These are phyloP conservation scores for Pseudofabraea citricarpa DNA, from an alignment of 2,329 filamentous ascomycete genomes.

Conservation along the genomic window DNA sequence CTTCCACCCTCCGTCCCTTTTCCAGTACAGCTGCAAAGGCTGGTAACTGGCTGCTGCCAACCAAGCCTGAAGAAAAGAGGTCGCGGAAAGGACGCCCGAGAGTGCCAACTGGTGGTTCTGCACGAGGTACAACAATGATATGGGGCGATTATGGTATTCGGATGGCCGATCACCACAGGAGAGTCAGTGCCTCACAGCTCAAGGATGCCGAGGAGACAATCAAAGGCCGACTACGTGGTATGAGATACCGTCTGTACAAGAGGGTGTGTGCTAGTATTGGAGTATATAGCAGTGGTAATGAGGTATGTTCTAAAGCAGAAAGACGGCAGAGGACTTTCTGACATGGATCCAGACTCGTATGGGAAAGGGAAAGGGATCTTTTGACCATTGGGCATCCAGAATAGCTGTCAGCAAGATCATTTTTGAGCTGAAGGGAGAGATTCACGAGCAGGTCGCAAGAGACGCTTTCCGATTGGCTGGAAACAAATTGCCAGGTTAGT, in stretches of 20 bases:
- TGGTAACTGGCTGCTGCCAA: conserved; percentile 80
- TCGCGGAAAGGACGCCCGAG: conserved; percentile 82
- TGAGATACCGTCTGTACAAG: conserved; percentile 91
- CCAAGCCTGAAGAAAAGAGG: conserved; percentile 76
- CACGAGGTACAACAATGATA: conserved; percentile 87
- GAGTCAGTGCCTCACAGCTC: conserved; percentile 80
- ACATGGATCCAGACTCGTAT: conserved; percentile 66
- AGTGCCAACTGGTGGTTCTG: conserved; percentile 85
- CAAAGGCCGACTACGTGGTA: conserved; percentile 77
- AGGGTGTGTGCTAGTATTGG: conserved; percentile 88
- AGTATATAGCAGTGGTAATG: conserved; percentile 92
- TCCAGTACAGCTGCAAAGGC: conserved; percentile 58
- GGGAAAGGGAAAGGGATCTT: conserved; percentile 97
- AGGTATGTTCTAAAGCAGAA: conserved; percentile 46
- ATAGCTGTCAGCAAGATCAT: conserved; percentile 87
- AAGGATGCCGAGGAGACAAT: conserved; percentile 94
- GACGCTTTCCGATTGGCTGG: conserved; percentile 93
- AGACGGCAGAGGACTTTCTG: conserved; percentile 3
- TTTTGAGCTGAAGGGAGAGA: conserved; percentile 84
- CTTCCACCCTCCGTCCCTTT: conserved; percentile 56
- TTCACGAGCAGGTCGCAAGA: conserved; percentile 91
- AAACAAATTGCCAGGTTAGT: conserved; percentile 86
- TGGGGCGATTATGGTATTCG: conserved; percentile 96
- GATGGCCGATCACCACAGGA: conserved; percentile 88
- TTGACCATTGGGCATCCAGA: conserved; percentile 92